Evolutionary conservation across 345 rosid species (phyloP).

Genomic region (Moricandia arvensis): DNA sequence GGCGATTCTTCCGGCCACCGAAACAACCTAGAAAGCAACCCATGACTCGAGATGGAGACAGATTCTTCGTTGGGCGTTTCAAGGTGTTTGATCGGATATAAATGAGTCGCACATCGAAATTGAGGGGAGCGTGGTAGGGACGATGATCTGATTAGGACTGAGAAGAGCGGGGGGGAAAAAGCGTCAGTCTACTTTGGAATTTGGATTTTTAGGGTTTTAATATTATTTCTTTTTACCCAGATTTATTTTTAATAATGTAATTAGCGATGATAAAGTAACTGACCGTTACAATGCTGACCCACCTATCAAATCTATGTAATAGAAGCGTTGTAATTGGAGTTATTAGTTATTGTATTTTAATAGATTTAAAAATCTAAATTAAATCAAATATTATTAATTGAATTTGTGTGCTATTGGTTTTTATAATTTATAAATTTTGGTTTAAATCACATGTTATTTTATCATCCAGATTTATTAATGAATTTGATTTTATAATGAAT

Average conservation of each 20-base stretch:
- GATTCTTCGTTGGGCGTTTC: neutral
- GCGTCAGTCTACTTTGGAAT: conserved; percentile 33
- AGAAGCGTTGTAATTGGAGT: no score
- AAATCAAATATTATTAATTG: no score
- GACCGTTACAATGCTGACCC: conserved; percentile 56
- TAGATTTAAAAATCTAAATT: no score
- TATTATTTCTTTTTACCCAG: no score
- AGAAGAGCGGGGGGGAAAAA: conserved; percentile 42
- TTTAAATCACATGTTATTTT: no score
- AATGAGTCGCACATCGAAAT: conserved; percentile 32
- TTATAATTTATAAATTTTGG: no score
- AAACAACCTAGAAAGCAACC: conserved; percentile 86
- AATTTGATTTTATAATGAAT: no score
- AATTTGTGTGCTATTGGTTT: no score
- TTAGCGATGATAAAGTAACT: conserved; percentile 32
- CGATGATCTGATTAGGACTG: conserved; percentile 21
- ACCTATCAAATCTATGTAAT: conserved; percentile 1
- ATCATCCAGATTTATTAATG: no score
- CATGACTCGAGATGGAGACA: conserved; percentile 44
- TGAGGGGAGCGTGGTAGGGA: conserved; percentile 30
- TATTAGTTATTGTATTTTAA: no score
- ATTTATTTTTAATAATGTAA: neutral
- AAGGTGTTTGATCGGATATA: conserved; percentile 5
- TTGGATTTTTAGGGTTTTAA: conserved; percentile 21
- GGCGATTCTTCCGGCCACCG: conserved; percentile 73